Conservation (phyloP, 805 yeast genomes). For the Peterozyma toletana region DNA sequence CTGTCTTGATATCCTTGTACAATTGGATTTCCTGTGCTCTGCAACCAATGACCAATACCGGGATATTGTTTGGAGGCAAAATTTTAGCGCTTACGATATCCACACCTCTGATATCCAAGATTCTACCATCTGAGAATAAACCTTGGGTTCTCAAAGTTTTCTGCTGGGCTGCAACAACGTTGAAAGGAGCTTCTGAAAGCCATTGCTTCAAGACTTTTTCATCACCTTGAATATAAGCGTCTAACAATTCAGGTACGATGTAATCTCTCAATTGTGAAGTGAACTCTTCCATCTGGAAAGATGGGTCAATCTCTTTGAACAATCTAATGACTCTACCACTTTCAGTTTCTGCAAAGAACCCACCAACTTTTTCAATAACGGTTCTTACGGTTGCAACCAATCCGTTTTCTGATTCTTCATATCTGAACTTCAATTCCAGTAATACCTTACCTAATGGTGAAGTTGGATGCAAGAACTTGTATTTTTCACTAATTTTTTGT, state of each 20-base stretch:
- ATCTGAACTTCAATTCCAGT: constrained; percentile 55
- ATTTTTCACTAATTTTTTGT: constrained; percentile 55
- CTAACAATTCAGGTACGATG: constrained; percentile 91
- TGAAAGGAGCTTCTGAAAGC: constrained; percentile 96
- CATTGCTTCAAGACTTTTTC: constrained; percentile 75
- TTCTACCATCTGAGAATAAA: constrained; percentile 81
- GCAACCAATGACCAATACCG: constrained; percentile 89
- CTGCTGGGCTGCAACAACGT: constrained; percentile 89
- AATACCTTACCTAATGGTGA: constrained; percentile 63
- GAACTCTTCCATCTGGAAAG: constrained; percentile 73
- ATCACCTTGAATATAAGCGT: constrained; percentile 91
- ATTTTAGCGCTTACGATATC: constrained; percentile 84
- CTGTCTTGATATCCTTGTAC: constrained; percentile 84
- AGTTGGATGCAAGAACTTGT: constrained; percentile 60
- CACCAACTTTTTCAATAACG: constrained; percentile 70
- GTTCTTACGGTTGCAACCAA: constrained; percentile 76
- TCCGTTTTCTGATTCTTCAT: constrained; percentile 95
- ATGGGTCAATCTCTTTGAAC: constrained; percentile 86
- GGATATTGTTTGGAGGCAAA: constrained; percentile 84
- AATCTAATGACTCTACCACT: constrained; percentile 84
- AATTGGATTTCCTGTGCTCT: constrained; percentile 94
- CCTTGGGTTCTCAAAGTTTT: constrained; percentile 91
- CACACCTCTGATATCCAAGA: constrained; percentile 91
- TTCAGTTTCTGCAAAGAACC: constrained; percentile 94
- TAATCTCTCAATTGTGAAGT: constrained; percentile 80